A percentile compares a stretch with the other conserved stretches of the same genome.
Evolutionary conservation across 306 rosid genomes (phyloP).

Genomic region (Prunus campanulata): DNA sequence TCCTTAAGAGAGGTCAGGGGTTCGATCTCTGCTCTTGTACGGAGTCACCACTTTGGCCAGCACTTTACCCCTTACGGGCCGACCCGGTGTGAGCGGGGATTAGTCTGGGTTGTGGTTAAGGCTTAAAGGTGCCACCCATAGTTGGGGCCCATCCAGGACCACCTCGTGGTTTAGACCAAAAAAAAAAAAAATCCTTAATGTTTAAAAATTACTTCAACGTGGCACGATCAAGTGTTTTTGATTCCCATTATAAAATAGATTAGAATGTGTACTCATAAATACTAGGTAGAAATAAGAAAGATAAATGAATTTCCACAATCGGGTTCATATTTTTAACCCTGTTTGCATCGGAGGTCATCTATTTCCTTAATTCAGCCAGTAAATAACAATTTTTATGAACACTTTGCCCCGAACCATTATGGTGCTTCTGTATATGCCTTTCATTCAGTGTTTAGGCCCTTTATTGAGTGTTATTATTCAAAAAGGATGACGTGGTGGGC

Average conservation of each 20-base stretch:
- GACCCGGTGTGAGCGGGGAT: too few relatives aligned
- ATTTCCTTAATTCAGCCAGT: neutral
- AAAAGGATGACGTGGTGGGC: neutral
- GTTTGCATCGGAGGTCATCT: neutral
- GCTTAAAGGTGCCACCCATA: too few relatives aligned
- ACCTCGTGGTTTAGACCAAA: too few relatives aligned
- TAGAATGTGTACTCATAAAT: neutral
- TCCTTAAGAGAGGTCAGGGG: too few relatives aligned
- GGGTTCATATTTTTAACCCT: neutral
- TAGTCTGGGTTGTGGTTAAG: too few relatives aligned
- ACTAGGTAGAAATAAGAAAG: neutral
- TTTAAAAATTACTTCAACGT: neutral
- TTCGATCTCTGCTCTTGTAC: too few relatives aligned
- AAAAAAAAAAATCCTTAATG: neutral
- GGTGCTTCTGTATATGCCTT: neutral
- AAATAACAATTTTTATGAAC: neutral
- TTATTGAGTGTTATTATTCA: neutral
- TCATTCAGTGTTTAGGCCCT: neutral
- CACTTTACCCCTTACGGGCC: too few relatives aligned
- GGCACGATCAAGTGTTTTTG: neutral
- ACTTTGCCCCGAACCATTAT: neutral
- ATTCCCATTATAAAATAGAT: neutral
- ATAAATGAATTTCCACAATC: neutral
- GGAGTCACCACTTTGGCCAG: too few relatives aligned
- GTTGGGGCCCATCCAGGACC: too few relatives aligned